A percentile compares a stretch with the other conserved stretches of the same genome.
These are phyloP conservation scores for Salvia splendens DNA, from an alignment of 257 asterid genomes.

Conservation along the genomic window DNA sequence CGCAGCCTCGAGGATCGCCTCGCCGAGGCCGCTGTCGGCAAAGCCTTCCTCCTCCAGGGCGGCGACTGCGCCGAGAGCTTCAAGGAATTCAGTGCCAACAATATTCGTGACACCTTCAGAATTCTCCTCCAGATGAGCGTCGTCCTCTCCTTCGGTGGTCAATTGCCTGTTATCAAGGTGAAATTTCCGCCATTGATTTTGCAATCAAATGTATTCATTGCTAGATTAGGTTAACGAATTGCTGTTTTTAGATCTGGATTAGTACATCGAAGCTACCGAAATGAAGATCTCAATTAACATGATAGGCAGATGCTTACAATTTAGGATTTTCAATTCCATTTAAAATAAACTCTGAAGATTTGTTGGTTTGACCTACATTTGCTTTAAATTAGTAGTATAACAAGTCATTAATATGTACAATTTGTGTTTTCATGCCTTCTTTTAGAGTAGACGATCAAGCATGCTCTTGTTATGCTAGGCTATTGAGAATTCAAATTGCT, in stretches of 20 bases:
- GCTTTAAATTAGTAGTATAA: background rate
- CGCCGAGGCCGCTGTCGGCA: constrained; percentile 78
- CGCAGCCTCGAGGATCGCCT: constrained; percentile 76
- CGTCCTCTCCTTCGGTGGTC: constrained; percentile 83
- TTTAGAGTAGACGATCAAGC: background rate
- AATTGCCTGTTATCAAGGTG: constrained; percentile 77
- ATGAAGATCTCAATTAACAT: background rate
- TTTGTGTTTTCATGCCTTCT: constrained; percentile 4
- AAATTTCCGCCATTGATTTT: background rate
- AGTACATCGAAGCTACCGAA: too few relatives aligned
- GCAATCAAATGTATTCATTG: background rate
- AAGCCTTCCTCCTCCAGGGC: constrained; percentile 81
- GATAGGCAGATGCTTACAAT: background rate
- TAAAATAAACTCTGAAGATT: background rate
- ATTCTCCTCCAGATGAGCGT: constrained; percentile 80
- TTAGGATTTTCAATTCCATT: background rate
- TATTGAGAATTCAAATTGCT: background rate
- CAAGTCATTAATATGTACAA: background rate
- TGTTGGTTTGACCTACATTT: background rate
- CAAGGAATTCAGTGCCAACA: constrained; percentile 76
- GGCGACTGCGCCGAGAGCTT: constrained; percentile 91
- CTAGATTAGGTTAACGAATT: background rate
- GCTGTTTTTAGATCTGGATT: constrained; percentile 29
- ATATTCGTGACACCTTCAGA: constrained; percentile 78
- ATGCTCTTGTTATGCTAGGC: background rate